Evolutionary conservation across 306 rosid species (phyloP).

Genomic region (Inga leiocalycina): DNA sequence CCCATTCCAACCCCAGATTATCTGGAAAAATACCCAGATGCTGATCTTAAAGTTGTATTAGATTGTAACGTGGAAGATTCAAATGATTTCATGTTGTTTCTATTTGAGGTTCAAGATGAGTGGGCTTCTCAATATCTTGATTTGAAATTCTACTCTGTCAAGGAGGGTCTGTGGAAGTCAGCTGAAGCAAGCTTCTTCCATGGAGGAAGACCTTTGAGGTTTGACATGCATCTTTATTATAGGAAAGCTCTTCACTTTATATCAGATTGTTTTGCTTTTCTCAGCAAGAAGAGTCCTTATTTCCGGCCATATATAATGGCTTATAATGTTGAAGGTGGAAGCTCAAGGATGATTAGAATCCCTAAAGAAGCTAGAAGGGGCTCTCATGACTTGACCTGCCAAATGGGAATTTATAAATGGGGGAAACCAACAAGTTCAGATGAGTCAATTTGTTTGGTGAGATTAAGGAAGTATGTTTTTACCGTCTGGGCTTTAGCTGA

Average conservation of each 20-base stretch:
- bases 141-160: not conserved
- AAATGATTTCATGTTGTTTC: not conserved
- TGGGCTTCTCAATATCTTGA: not conserved
- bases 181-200: not conserved
- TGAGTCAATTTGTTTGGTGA: too few species aligned
- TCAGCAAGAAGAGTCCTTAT: not conserved
- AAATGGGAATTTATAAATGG: too few species aligned
- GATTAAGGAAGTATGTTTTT: too few species aligned
- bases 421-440: too few species aligned
- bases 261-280: not conserved
- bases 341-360: too few species aligned
- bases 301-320: constrained; percentile 23
- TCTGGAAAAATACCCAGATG: not conserved
- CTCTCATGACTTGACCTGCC: too few species aligned
- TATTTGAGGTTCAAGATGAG: not conserved
- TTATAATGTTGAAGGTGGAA: not conserved
- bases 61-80: not conserved
- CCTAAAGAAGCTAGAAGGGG: too few species aligned
- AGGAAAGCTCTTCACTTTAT: constrained; percentile 7
- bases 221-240: not conserved
- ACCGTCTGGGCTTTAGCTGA: too few species aligned
- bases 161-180: constrained; percentile 10
- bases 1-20: too few species aligned
- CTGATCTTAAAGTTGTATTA: not conserved
- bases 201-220: too few species aligned